These are phyloP conservation scores for Favolaschia claudopus DNA, from an alignment of 768 basidiomycete genomes.

Conservation along the genomic window DNA sequence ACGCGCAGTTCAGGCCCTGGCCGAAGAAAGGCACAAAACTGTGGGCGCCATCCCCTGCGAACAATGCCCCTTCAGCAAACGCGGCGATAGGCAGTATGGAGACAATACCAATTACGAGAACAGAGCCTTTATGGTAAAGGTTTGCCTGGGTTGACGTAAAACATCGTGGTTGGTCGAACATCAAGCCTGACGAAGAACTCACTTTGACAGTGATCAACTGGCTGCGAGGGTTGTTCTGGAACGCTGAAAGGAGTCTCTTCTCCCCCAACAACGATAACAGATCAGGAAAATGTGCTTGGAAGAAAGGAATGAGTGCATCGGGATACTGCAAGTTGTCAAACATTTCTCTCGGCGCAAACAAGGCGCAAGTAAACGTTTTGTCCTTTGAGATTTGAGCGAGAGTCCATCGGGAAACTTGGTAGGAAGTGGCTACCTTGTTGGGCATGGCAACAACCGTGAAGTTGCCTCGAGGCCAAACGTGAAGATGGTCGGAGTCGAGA, in stretches of 20 bases:
- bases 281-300: conserved; percentile 68
- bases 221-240: conserved; percentile 69
- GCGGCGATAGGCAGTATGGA: not conserved
- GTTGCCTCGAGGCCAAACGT: conserved; percentile 85
- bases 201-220: conserved; percentile 75
- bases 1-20: conserved; percentile 82
- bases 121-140: conserved; percentile 2
- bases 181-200: conserved; percentile 35
- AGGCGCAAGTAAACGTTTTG: conserved; percentile 78
- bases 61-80: conserved; percentile 36
- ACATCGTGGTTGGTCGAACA: conserved; percentile 23
- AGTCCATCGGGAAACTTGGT: not conserved
- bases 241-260: conserved; percentile 62
- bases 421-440: conserved; percentile 63
- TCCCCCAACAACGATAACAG: conserved; percentile 71
- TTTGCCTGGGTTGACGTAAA: conserved; percentile 20
- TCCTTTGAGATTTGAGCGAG: conserved; percentile 52
- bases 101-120: not conserved
- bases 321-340: conserved; percentile 54
- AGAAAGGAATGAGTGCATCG: conserved; percentile 56
- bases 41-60: conserved; percentile 77
- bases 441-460: conserved; percentile 88
- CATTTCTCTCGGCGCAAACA: conserved; percentile 70
- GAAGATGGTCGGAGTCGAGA: conserved; percentile 78
- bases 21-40: conserved; percentile 84